A percentile compares a stretch with the other conserved stretches of the same genome.
Evolutionary conservation across 257 asterid species (phyloP).

Genomic region (Dorcoceras hygrometricum): DNA sequence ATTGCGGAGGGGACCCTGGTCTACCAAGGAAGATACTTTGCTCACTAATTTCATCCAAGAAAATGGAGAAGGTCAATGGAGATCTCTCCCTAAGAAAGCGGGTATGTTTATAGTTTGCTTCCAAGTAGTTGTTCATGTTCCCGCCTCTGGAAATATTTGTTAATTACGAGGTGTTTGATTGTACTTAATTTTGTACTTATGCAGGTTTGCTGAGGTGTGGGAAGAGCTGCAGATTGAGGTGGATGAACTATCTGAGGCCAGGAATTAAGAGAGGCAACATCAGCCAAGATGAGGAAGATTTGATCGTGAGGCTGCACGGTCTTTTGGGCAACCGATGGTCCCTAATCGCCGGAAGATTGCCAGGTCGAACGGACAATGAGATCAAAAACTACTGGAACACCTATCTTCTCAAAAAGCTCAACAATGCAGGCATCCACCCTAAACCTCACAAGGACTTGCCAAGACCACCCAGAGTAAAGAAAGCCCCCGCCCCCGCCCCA

Average conservation of each 20-base stretch:
- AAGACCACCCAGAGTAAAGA: not conserved
- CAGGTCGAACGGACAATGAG: constrained; percentile 39
- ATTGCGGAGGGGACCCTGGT: constrained; percentile 36
- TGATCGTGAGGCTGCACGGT: constrained; percentile 32
- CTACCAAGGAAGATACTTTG: constrained; percentile 34
- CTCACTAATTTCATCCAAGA: constrained; percentile 31
- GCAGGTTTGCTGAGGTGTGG: constrained; percentile 27
- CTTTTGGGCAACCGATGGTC: constrained; percentile 44
- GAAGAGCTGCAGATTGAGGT: constrained; percentile 28
- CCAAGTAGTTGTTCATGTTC: not conserved
- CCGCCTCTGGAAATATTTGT: constrained; percentile 18
- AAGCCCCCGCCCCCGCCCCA: not conserved
- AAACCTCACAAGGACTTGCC: not conserved
- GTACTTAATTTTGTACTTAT: constrained; percentile 31
- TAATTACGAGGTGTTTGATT: not conserved
- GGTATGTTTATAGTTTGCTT: constrained; percentile 13
- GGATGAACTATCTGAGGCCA: constrained; percentile 43
- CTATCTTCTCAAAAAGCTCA: constrained; percentile 26
- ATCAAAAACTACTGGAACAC: constrained; percentile 25
- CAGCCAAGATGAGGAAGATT: constrained; percentile 35
- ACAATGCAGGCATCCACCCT: constrained; percentile 10
- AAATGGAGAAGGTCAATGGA: constrained; percentile 44
- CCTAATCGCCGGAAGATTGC: constrained; percentile 35
- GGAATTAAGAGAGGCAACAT: constrained; percentile 43
- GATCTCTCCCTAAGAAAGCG: constrained; percentile 38